Evolutionary conservation across 306 rosid species (phyloP).

Genomic region (Abrus pulchellus): DNA sequence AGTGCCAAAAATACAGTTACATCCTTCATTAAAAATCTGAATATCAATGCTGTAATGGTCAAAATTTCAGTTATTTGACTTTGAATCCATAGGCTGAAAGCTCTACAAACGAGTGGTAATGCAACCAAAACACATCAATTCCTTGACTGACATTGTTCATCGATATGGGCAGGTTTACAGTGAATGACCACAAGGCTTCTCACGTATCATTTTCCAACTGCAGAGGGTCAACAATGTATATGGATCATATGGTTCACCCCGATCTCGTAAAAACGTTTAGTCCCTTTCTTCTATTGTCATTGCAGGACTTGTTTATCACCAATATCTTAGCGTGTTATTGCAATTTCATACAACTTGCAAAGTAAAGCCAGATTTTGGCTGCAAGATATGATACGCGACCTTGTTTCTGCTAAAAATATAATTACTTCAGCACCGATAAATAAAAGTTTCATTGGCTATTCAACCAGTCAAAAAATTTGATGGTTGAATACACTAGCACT

Average conservation of each 20-base stretch:
- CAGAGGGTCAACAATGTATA: slow-evolving; percentile 37
- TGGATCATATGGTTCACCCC: slow-evolving; percentile 21
- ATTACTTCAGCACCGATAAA: background rate
- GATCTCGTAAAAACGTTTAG: slow-evolving; percentile 41
- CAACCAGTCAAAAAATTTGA: background rate
- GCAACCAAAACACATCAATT: background rate
- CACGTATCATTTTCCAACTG: slow-evolving; percentile 48
- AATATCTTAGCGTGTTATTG: background rate
- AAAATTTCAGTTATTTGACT: slow-evolving; percentile 13
- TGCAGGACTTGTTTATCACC: slow-evolving; percentile 41
- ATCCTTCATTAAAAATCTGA: background rate
- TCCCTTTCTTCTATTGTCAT: slow-evolving; percentile 52
- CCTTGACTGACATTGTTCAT: slow-evolving; percentile 26
- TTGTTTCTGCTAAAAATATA: slow-evolving; percentile 8
- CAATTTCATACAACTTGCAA: slow-evolving; percentile 44
- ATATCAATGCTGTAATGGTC: background rate
- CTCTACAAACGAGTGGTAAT: slow-evolving; percentile 1
- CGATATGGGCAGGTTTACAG: background rate
- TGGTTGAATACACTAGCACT: background rate
- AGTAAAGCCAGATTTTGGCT: slow-evolving; percentile 24
- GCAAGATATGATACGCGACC: background rate
- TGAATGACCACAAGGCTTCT: slow-evolving; percentile 35
- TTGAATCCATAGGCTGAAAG: background rate
- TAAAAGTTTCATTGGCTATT: background rate
- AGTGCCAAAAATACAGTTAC: slow-evolving; percentile 19